A percentile compares a stretch with the other conserved stretches of the same genome.
Evolutionary conservation across 2,329 filamentous ascomycete species (phyloP).

Genomic region (Verticillium alfalfae): DNA sequence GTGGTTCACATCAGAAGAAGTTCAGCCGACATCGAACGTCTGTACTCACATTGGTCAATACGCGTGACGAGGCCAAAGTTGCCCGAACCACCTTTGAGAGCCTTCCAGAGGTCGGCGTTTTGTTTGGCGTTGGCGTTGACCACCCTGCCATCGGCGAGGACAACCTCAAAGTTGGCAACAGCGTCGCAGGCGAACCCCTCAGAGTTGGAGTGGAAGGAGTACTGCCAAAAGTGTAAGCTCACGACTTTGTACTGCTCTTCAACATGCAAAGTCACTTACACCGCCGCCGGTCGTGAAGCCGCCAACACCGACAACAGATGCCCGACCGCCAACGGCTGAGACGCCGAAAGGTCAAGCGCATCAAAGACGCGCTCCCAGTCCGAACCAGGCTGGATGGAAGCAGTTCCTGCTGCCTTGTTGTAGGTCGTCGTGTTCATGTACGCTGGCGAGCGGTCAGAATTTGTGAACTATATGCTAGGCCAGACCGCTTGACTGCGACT

Average conservation of each 20-base stretch:
- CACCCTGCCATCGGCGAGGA: constrained; percentile 33
- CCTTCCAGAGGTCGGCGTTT: constrained; percentile 36
- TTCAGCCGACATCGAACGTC: not conserved
- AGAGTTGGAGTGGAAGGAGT: constrained; percentile 19
- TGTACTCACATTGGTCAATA: constrained; percentile 13
- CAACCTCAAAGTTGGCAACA: constrained; percentile 34
- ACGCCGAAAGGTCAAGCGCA: constrained; percentile 11
- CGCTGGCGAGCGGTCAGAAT: constrained; percentile 4
- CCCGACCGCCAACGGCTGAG: constrained; percentile 16
- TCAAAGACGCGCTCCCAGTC: constrained; percentile 17
- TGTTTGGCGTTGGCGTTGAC: constrained; percentile 29
- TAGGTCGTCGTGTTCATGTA: constrained; percentile 24
- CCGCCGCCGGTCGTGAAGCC: constrained; percentile 17
- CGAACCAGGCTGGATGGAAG: constrained; percentile 20
- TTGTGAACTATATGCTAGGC: not conserved
- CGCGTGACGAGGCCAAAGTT: constrained; percentile 36
- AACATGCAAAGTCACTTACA: not conserved
- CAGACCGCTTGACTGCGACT: not conserved
- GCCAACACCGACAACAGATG: constrained; percentile 16
- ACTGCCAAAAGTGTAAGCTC: constrained; percentile 3
- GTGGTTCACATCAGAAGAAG: not conserved
- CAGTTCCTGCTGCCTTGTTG: constrained; percentile 16
- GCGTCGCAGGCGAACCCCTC: constrained; percentile 37
- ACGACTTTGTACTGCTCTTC: not conserved
- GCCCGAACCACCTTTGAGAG: constrained; percentile 37